phyloP scores from a whole-genome alignment of 108 stramenopile genomes.

The Pseudonitzschia delicatissima region DNA sequence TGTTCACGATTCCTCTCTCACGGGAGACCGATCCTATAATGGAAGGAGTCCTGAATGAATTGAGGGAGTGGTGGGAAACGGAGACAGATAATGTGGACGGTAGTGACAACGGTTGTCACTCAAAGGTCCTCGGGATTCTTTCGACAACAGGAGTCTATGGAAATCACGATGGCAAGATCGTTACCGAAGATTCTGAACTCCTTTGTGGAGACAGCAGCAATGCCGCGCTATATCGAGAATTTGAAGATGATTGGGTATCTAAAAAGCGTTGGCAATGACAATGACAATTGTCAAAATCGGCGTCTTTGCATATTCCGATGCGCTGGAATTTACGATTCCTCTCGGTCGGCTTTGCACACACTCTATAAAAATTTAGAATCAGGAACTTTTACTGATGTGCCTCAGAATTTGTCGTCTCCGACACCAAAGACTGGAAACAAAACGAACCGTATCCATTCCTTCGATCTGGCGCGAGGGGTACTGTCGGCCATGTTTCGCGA shows the following conservation, averaged over 20 bases:
- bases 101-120: neutral
- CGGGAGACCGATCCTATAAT: conserved; percentile 10
- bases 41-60: neutral
- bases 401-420: neutral
- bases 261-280: neutral
- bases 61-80: conserved; percentile 8
- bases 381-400: too few relatives aligned
- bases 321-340: conserved; percentile 69
- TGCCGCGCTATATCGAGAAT: conserved; percentile 11
- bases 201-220: conserved; percentile 22
- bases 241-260: conserved; percentile 28
- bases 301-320: conserved; percentile 62
- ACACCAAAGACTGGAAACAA: conserved; percentile 11
- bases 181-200: conserved; percentile 55
- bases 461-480: conserved; percentile 57
- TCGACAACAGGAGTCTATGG: conserved; percentile 82
- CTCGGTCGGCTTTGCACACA: conserved; percentile 68
- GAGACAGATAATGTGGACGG: neutral
- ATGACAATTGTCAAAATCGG: neutral
- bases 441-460: conserved; percentile 66
- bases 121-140: conserved; percentile 45
- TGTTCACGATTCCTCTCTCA: conserved; percentile 29
- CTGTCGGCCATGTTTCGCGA: conserved; percentile 32
- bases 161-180: conserved; percentile 72
- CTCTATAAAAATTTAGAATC: conserved; percentile 24